A percentile compares a stretch with the other conserved stretches of the same genome.
These are phyloP conservation scores for Tuber brumale DNA, from an alignment of 495 filamentous ascomycete species.

Conservation along the genomic window DNA sequence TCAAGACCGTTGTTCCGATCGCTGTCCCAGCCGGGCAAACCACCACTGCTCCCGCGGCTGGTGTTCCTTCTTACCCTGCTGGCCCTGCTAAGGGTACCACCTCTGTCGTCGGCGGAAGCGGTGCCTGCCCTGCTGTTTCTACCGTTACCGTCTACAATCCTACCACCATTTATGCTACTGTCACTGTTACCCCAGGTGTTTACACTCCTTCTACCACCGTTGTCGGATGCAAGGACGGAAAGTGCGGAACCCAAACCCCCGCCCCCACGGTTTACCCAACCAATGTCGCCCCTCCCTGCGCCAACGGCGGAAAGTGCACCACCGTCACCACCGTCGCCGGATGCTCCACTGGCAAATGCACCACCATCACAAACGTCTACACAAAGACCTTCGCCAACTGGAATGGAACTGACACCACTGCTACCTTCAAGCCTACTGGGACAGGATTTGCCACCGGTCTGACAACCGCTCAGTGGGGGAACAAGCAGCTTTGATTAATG, in stretches of 20 bases:
- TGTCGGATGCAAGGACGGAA: background rate
- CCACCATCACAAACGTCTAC: background rate
- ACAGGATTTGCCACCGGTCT: background rate
- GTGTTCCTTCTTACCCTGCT: conserved; percentile 5
- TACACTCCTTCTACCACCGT: background rate
- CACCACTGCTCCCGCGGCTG: background rate
- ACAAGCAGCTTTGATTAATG: background rate
- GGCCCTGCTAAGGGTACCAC: background rate
- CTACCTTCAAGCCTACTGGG: background rate
- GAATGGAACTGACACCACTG: background rate
- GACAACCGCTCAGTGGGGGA: background rate
- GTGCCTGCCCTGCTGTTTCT: conserved; percentile 4
- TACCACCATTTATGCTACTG: background rate
- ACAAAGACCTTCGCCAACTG: background rate
- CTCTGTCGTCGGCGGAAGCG: background rate
- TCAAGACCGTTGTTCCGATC: background rate
- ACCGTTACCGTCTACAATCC: conserved; percentile 13
- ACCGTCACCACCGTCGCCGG: background rate
- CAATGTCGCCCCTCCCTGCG: background rate
- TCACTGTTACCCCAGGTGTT: conserved; percentile 3
- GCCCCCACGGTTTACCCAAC: background rate
- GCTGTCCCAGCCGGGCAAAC: background rate
- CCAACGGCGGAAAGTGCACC: background rate
- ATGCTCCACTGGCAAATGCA: background rate
- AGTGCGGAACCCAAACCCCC: background rate